phyloP scores from a whole-genome alignment of 306 rosid genomes.

The Morella rubra region DNA sequence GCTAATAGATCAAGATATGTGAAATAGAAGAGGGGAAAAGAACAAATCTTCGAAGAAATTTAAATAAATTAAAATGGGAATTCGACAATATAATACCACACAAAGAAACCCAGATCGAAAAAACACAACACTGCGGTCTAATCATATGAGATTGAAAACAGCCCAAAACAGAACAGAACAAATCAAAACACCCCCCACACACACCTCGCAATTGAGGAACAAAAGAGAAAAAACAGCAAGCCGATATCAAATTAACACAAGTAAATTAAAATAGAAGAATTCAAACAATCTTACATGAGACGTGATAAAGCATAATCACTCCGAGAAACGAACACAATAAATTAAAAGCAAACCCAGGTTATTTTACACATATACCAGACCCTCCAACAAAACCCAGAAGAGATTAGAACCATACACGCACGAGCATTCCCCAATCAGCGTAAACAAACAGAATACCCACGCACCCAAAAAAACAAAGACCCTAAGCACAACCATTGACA shows the following conservation, averaged over 20 bases:
- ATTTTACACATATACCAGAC: constrained; percentile 8
- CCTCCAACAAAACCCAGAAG: not conserved
- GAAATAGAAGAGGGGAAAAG: not conserved
- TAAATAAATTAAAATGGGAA: not conserved
- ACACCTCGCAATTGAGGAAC: not conserved
- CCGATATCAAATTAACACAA: constrained; percentile 1
- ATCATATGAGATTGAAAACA: not conserved
- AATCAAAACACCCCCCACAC: not conserved
- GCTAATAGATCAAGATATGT: not conserved
- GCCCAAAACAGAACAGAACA: not conserved
- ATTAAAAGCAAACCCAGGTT: constrained; percentile 4
- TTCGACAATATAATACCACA: not conserved
- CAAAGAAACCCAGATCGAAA: not conserved
- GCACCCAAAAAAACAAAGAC: not conserved
- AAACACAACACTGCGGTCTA: not conserved
- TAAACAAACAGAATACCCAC: constrained; percentile 18
- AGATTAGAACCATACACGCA: not conserved
- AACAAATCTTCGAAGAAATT: not conserved
- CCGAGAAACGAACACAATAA: constrained; percentile 1
- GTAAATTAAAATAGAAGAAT: not conserved
- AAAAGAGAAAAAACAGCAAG: constrained; percentile 1
- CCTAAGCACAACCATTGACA: constrained; percentile 18
- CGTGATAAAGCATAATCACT: not conserved
- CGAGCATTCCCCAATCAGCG: constrained; percentile 3
- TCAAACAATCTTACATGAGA: not conserved